Evolutionary conservation across 768 basidiomycete species (phyloP).

Genomic region (Naematelia encephala): DNA sequence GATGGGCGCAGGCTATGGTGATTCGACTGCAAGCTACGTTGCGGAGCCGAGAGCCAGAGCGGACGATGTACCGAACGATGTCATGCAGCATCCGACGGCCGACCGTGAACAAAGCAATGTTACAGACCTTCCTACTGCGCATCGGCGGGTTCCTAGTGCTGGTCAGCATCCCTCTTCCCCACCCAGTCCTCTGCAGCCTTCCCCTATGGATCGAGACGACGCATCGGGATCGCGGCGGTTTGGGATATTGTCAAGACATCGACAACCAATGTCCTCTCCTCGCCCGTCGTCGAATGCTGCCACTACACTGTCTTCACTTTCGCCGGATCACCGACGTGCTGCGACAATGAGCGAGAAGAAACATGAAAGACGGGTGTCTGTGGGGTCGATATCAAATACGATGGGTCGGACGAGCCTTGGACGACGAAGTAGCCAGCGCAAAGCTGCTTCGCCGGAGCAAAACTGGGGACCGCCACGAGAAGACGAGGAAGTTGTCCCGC

Average conservation of each 20-base stretch:
- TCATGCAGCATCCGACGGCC: slow-evolving; percentile 52
- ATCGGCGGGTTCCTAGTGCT: slow-evolving; percentile 23
- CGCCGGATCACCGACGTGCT: slow-evolving; percentile 54
- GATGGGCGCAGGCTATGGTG: slow-evolving; percentile 60
- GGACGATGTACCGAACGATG: slow-evolving; percentile 35
- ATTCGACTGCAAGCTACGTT: slow-evolving; percentile 51
- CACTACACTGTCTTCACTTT: slow-evolving; percentile 17
- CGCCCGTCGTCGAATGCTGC: neutral
- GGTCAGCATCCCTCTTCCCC: slow-evolving; percentile 46
- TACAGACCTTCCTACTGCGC: slow-evolving; percentile 37
- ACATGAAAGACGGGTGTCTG: slow-evolving; percentile 44
- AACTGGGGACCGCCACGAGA: slow-evolving; percentile 19
- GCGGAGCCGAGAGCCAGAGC: slow-evolving; percentile 28
- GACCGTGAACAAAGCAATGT: slow-evolving; percentile 43
- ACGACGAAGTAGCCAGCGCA: slow-evolving; percentile 22
- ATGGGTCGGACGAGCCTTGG: slow-evolving; percentile 24
- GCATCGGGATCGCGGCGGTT: slow-evolving; percentile 25
- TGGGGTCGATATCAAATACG: slow-evolving; percentile 35
- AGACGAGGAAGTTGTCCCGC: slow-evolving; percentile 12
- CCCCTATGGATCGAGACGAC: slow-evolving; percentile 29
- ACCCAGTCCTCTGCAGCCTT: slow-evolving; percentile 57
- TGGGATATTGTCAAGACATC: slow-evolving; percentile 25
- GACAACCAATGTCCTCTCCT: slow-evolving; percentile 7
- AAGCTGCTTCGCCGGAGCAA: slow-evolving; percentile 11
- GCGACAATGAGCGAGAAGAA: slow-evolving; percentile 35